A percentile compares a stretch with the other conserved stretches of the same genome.
Conservation (phyloP, 176 grass and related monocot species). For the Paspalum vaginatum region DNA sequence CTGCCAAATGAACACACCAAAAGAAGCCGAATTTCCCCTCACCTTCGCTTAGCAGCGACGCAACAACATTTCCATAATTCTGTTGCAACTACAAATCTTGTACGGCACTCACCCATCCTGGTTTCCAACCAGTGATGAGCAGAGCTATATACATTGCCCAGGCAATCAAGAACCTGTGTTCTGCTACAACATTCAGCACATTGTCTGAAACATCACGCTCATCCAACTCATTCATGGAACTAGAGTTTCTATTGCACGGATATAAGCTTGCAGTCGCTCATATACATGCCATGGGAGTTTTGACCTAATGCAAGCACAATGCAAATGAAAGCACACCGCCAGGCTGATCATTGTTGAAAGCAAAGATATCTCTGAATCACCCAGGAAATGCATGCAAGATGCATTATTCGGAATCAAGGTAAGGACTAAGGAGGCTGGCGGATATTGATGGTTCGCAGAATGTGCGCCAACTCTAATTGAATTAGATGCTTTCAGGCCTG, state of each 20-base stretch:
- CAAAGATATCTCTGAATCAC: background rate
- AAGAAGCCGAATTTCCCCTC: too few relatives aligned
- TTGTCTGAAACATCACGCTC: background rate
- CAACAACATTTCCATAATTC: too few relatives aligned
- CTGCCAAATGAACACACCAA: too few relatives aligned
- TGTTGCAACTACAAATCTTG: too few relatives aligned
- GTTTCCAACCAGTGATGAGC: background rate
- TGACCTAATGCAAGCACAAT: background rate
- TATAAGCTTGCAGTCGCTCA: background rate
- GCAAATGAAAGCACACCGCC: background rate
- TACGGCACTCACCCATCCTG: background rate
- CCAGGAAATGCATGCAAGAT: background rate
- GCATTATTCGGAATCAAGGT: background rate
- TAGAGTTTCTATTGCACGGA: background rate
- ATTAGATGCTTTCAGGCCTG: slow-evolving; percentile 13
- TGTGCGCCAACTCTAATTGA: background rate
- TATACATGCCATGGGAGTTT: background rate
- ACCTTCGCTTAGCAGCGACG: too few relatives aligned
- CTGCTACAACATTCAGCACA: background rate
- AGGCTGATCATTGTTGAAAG: background rate
- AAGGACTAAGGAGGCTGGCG: background rate
- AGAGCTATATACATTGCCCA: background rate
- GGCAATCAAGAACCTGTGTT: background rate
- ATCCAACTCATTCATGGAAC: background rate
- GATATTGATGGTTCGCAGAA: background rate